Conservation (phyloP, 345 rosid genomes). For the Boechera retrofracta region DNA sequence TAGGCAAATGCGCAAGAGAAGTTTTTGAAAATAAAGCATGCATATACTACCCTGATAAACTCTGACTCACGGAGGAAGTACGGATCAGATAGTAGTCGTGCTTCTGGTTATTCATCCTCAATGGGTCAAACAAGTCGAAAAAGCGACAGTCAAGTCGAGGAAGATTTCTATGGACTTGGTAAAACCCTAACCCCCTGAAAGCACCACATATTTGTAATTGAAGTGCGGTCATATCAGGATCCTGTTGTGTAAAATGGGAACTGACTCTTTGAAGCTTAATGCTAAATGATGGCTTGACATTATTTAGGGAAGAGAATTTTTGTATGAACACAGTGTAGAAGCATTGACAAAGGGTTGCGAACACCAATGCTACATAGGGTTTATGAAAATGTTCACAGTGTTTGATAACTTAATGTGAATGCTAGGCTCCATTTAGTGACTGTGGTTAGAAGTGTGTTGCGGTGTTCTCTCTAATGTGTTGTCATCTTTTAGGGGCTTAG, state of each 20-base stretch:
- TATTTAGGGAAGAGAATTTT: neutral
- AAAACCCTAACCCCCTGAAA: conserved; percentile 37
- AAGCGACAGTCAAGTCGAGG: conserved; percentile 53
- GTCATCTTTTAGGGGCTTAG: conserved; percentile 37
- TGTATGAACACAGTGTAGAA: neutral
- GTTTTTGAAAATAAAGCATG: conserved; percentile 57
- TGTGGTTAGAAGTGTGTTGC: conserved; percentile 25
- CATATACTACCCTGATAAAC: conserved; percentile 65
- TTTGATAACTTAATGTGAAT: neutral
- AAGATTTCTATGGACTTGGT: conserved; percentile 96
- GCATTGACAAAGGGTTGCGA: neutral
- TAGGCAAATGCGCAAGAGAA: conserved; percentile 82
- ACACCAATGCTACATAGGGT: conserved; percentile 17
- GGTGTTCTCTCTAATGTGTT: conserved; percentile 18
- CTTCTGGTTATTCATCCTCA: conserved; percentile 69
- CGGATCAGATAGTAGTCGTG: conserved; percentile 50
- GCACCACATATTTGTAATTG: neutral
- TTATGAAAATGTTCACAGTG: neutral
- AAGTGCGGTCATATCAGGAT: conserved; percentile 2
- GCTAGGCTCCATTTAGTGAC: neutral
- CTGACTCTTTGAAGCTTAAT: neutral
- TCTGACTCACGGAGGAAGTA: conserved; percentile 69
- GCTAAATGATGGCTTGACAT: conserved; percentile 11
- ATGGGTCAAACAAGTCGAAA: conserved; percentile 52
- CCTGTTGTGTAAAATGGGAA: neutral